Conservation (phyloP, 768 basidiomycete genomes). For the Russula foetens region DNA sequence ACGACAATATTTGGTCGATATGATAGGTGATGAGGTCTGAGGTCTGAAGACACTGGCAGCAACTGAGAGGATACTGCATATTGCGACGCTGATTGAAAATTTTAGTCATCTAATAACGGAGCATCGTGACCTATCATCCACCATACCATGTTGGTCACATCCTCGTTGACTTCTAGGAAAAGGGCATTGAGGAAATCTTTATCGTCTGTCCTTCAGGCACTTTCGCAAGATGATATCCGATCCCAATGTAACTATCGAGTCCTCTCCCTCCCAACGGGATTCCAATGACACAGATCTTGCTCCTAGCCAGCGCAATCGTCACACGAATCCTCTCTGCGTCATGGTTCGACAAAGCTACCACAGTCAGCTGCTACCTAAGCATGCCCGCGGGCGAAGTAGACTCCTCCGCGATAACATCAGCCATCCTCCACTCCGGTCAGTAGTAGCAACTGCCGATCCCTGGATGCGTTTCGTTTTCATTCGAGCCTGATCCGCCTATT, state of each 20-base stretch:
- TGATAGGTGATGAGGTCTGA: too few relatives aligned
- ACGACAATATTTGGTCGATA: too few relatives aligned
- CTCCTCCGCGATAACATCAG: slow-evolving; percentile 43
- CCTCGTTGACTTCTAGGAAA: slow-evolving; percentile 36
- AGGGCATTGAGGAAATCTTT: slow-evolving; percentile 45
- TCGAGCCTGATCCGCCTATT: background rate
- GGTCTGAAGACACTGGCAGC: too few relatives aligned
- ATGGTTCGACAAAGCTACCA: slow-evolving; percentile 40
- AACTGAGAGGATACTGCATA: too few relatives aligned
- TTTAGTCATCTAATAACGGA: background rate
- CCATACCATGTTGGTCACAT: background rate
- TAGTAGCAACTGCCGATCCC: background rate
- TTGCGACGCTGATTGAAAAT: too few relatives aligned
- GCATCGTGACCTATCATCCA: too few relatives aligned
- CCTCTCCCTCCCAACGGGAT: background rate
- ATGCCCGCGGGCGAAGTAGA: slow-evolving; percentile 69
- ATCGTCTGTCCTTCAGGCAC: slow-evolving; percentile 33
- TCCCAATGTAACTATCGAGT: slow-evolving; percentile 45
- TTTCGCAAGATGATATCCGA: slow-evolving; percentile 40
- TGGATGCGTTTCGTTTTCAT: background rate
- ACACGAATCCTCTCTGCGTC: slow-evolving; percentile 41
- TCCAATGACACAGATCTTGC: slow-evolving; percentile 3
- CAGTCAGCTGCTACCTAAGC: slow-evolving; percentile 69
- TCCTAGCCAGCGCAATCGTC: slow-evolving; percentile 40
- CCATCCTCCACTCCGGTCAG: slow-evolving; percentile 50